Percentiles rank a stretch among this genome's conserved stretches.
Conservation (phyloP, 176 grass and related monocot genomes). For the Dendrocalamus sinicus region DNA sequence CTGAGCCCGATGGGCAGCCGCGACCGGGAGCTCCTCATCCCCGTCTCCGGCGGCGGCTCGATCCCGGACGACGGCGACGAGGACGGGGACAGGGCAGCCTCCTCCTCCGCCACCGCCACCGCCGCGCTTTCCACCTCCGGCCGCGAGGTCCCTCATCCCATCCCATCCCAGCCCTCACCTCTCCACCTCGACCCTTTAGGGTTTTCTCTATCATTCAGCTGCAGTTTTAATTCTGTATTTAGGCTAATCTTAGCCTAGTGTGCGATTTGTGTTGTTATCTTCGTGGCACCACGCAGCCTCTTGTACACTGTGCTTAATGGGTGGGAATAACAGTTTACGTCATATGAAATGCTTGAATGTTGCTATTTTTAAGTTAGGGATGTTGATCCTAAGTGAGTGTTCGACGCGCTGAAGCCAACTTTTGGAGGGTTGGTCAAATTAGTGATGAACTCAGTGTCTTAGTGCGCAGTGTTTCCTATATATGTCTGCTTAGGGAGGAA, state of each 20-base stretch:
- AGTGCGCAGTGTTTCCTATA: not conserved
- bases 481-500: not conserved
- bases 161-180: not conserved
- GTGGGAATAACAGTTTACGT: conserved; percentile 18
- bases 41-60: conserved; percentile 63
- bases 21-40: conserved; percentile 89
- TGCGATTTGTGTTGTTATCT: too few relatives aligned
- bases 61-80: conserved; percentile 36
- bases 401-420: not conserved
- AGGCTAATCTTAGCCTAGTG: not conserved
- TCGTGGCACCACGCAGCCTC: not conserved
- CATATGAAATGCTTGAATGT: not conserved
- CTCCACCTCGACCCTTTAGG: conserved; percentile 26
- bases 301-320: not conserved
- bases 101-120: conserved; percentile 47
- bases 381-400: not conserved
- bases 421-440: not conserved
- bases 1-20: conserved; percentile 64
- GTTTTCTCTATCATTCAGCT: not conserved
- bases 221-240: not conserved
- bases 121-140: conserved; percentile 71
- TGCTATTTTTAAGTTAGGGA: not conserved
- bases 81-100: conserved; percentile 50
- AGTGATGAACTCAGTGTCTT: not conserved
- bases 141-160: conserved; percentile 60